phyloP scores from a whole-genome alignment of 371 early-diverging fungal genomes.

The Mortierella sp. region DNA sequence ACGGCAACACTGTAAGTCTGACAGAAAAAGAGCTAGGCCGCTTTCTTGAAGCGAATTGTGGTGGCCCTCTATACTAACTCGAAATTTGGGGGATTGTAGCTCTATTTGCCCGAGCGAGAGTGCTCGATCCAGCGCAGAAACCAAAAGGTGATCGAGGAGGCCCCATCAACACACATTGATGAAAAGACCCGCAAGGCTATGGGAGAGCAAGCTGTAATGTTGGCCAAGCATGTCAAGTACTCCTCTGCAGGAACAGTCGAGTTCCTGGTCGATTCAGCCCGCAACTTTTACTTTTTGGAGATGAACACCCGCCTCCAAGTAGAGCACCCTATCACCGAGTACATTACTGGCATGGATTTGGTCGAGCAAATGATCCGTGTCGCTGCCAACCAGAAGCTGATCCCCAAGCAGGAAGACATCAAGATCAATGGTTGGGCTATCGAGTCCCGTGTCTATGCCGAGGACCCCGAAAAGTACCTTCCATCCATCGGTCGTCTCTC shows the following conservation, averaged over 20 bases:
- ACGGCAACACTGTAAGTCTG: slow-evolving; percentile 64
- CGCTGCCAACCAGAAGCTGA: slow-evolving; percentile 74
- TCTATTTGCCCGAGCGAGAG: slow-evolving; percentile 91
- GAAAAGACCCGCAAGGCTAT: slow-evolving; percentile 72
- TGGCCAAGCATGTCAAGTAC: slow-evolving; percentile 86
- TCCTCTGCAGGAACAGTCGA: slow-evolving; percentile 90
- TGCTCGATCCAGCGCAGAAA: slow-evolving; percentile 93
- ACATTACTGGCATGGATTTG: slow-evolving; percentile 91
- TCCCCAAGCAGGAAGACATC: slow-evolving; percentile 68
- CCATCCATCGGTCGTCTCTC: slow-evolving; percentile 92
- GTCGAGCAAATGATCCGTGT: slow-evolving; percentile 91
- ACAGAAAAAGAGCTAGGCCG: too few species aligned
- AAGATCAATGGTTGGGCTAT: slow-evolving; percentile 83
- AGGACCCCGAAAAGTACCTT: slow-evolving; percentile 86
- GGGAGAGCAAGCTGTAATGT: slow-evolving; percentile 86
- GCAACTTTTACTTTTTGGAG: slow-evolving; percentile 88
- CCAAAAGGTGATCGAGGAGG: slow-evolving; percentile 90
- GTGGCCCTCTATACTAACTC: too few species aligned
- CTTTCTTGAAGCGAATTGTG: too few species aligned
- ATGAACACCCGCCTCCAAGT: slow-evolving; percentile 93
- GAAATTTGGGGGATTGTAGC: slow-evolving; percentile 24
- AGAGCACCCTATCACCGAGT: slow-evolving; percentile 98
- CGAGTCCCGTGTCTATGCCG: slow-evolving; percentile 92
- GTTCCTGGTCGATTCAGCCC: slow-evolving; percentile 79
- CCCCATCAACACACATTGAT: slow-evolving; percentile 75